Evolutionary conservation across 176 grass and related monocot species (phyloP).

Genomic region (Panicum miliaceum): DNA sequence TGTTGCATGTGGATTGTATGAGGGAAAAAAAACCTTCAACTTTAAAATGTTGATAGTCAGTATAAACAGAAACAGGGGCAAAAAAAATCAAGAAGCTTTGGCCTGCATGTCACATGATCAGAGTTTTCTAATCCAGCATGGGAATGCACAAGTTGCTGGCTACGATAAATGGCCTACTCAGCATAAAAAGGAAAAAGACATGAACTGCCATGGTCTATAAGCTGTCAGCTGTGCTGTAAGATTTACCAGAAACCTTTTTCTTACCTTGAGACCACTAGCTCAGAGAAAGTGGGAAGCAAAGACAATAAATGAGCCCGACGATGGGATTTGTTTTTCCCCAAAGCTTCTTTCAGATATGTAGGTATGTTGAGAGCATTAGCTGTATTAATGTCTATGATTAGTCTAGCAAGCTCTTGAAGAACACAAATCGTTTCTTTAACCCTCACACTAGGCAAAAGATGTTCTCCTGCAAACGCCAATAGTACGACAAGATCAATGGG

Average conservation of each 20-base stretch:
- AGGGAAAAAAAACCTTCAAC: not conserved
- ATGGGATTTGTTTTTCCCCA: slow-evolving; percentile 54
- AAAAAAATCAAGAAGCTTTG: not conserved
- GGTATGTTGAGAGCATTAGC: slow-evolving; percentile 69
- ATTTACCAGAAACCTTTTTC: slow-evolving; percentile 33
- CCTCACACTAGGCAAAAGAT: slow-evolving; percentile 75
- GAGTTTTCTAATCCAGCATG: not conserved
- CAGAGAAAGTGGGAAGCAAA: slow-evolving; percentile 85
- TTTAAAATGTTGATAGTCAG: not conserved
- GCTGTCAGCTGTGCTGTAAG: not conserved
- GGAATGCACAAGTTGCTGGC: not conserved
- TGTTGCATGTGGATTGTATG: not conserved
- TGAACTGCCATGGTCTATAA: not conserved
- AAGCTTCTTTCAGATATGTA: slow-evolving; percentile 62
- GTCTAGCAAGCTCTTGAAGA: slow-evolving; percentile 91
- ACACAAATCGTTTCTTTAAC: slow-evolving; percentile 83
- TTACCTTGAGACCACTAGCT: slow-evolving; percentile 97
- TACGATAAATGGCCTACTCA: not conserved
- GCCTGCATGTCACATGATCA: slow-evolving; percentile 9
- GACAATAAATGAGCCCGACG: slow-evolving; percentile 77
- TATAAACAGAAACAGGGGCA: not conserved
- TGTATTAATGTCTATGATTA: slow-evolving; percentile 72
- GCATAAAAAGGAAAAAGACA: not conserved
- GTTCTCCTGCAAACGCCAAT: slow-evolving; percentile 60
- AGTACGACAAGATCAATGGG: slow-evolving; percentile 42